Percentiles rank a stretch among this genome's conserved stretches.
Conservation (phyloP, 1,139 yeast species). For the Hyphopichia khmerensis region DNA sequence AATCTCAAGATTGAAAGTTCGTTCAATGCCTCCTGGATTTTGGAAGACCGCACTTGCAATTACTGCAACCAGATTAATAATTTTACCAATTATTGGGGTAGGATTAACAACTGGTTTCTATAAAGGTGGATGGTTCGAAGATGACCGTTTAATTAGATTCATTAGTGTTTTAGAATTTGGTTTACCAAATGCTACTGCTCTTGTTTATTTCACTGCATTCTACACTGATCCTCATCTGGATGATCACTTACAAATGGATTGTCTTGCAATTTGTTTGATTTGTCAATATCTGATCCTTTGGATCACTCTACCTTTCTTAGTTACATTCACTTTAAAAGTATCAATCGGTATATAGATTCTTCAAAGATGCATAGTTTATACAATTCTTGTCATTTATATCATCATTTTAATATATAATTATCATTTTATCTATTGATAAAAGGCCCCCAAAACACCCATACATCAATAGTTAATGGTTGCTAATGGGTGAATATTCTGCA, state of each 20-base stretch:
- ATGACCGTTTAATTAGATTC: conserved; percentile 54
- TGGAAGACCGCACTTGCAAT: conserved; percentile 56
- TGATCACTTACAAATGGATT: conserved; percentile 76
- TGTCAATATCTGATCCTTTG: conserved; percentile 64
- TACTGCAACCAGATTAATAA: conserved; percentile 32
- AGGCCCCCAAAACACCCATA: too few species aligned
- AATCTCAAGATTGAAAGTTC: conserved; percentile 66
- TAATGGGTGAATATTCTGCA: neutral
- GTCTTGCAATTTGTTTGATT: conserved; percentile 71
- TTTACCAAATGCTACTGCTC: conserved; percentile 82
- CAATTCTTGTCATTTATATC: too few species aligned
- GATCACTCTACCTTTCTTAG: conserved; percentile 64
- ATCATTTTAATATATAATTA: too few species aligned
- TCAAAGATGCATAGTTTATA: neutral
- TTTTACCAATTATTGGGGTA: conserved; percentile 47
- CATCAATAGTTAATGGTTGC: neutral
- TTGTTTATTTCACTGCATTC: conserved; percentile 81
- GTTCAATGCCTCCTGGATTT: conserved; percentile 62
- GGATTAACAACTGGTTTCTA: conserved; percentile 44
- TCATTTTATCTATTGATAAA: too few species aligned
- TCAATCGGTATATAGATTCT: conserved; percentile 23
- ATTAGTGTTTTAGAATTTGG: conserved; percentile 76
- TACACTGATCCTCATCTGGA: conserved; percentile 65
- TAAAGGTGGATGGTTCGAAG: conserved; percentile 48
- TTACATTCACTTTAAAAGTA: conserved; percentile 53